These are phyloP conservation scores for Benincasa hispida DNA, from an alignment of 306 rosid genomes.

Conservation along the genomic window DNA sequence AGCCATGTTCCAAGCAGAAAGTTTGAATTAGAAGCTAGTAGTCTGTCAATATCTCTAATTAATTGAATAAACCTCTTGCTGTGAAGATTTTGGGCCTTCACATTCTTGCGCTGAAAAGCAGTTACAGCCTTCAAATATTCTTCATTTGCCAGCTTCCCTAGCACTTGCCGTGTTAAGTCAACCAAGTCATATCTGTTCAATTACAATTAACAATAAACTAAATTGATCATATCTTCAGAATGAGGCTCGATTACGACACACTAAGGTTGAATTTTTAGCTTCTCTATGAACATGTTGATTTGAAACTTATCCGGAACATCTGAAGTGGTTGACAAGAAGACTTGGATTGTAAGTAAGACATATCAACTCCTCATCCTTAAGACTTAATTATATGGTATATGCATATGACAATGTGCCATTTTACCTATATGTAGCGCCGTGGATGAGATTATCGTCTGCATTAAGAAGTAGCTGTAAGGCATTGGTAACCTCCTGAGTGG, in stretches of 20 bases:
- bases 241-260: background rate
- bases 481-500: slow-evolving; percentile 43
- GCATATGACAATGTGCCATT: background rate
- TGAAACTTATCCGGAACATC: background rate
- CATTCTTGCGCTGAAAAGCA: slow-evolving; percentile 43
- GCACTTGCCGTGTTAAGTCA: slow-evolving; percentile 81
- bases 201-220: slow-evolving; percentile 1
- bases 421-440: slow-evolving; percentile 79
- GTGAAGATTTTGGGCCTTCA: slow-evolving; percentile 31
- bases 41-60: slow-evolving; percentile 59
- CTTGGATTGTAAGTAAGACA: background rate
- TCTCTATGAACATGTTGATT: background rate
- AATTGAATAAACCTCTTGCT: slow-evolving; percentile 57
- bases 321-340: background rate
- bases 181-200: slow-evolving; percentile 80
- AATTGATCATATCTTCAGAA: background rate
- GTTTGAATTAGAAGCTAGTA: slow-evolving; percentile 77
- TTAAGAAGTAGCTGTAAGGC: slow-evolving; percentile 52
- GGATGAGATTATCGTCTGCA: slow-evolving; percentile 41
- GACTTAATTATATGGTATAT: background rate
- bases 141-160: slow-evolving; percentile 77
- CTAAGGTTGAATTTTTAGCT: background rate
- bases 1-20: slow-evolving; percentile 95
- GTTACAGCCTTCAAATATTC: slow-evolving; percentile 46
- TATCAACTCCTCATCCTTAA: background rate